Evolutionary conservation across 768 basidiomycete genomes (phyloP).

Genomic region (Chiua virens): DNA sequence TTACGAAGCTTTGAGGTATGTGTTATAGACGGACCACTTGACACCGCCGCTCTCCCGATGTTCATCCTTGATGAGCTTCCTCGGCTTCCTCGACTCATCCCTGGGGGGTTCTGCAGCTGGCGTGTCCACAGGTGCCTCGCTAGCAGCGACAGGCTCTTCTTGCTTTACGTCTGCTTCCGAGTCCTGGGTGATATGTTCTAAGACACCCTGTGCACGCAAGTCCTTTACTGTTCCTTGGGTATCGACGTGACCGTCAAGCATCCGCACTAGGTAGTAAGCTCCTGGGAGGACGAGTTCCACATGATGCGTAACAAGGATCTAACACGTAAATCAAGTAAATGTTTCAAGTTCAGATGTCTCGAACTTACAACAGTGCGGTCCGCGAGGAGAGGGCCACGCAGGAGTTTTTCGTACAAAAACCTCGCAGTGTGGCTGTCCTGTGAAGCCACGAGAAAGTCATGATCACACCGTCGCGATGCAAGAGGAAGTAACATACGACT

Average conservation of each 20-base stretch:
- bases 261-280: constrained; percentile 69
- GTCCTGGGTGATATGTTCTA: constrained; percentile 60
- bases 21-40: constrained; percentile 69
- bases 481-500: constrained; percentile 50
- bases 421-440: constrained; percentile 72
- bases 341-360: background rate
- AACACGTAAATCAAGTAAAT: background rate
- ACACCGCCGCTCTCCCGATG: constrained; percentile 79
- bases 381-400: constrained; percentile 64
- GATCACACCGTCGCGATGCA: background rate
- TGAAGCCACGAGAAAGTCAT: background rate
- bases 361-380: constrained; percentile 65
- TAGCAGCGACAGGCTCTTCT: constrained; percentile 34
- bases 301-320: constrained; percentile 81
- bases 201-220: constrained; percentile 56
- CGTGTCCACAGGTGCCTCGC: constrained; percentile 12
- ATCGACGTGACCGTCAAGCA: constrained; percentile 82
- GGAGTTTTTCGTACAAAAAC: constrained; percentile 59
- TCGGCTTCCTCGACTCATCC: constrained; percentile 52
- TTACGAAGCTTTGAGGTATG: constrained; percentile 72
- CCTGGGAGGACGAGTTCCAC: constrained; percentile 79
- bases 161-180: constrained; percentile 49
- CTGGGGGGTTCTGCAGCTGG: background rate
- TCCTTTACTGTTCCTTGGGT: constrained; percentile 69
- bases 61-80: constrained; percentile 79